These are phyloP conservation scores for Papiliotrema nemorosa DNA, from an alignment of 1,284 basidiomycete genomes.

Conservation along the genomic window DNA sequence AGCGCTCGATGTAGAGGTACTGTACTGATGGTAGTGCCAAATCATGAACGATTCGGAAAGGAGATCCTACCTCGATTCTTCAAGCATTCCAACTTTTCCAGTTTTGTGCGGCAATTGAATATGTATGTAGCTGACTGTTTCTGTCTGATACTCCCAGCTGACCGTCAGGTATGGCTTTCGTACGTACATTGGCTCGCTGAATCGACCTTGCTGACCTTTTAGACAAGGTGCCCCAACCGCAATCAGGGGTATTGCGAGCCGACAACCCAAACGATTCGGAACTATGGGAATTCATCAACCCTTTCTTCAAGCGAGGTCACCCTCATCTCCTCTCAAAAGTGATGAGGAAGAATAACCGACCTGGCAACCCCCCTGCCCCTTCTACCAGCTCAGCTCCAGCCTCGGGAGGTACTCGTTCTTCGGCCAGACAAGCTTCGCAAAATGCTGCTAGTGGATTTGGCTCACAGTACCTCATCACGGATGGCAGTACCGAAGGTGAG, in stretches of 20 bases:
- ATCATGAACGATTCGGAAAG: constrained; percentile 86
- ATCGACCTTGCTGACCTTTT: background rate
- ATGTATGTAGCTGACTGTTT: constrained; percentile 55
- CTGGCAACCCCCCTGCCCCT: constrained; percentile 14
- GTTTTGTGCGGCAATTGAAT: constrained; percentile 93
- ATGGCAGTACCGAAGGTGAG: constrained; percentile 42
- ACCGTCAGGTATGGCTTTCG: constrained; percentile 68
- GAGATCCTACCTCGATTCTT: constrained; percentile 91
- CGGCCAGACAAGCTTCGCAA: constrained; percentile 25
- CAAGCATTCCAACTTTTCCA: constrained; percentile 92
- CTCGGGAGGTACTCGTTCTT: constrained; percentile 23
- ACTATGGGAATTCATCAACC: constrained; percentile 90
- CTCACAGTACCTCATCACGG: constrained; percentile 32
- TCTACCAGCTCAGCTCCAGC: constrained; percentile 2
- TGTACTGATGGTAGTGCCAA: constrained; percentile 63
- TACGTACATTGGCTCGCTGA: constrained; percentile 15
- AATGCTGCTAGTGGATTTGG: background rate
- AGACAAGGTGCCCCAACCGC: constrained; percentile 89
- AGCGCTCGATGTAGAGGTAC: background rate
- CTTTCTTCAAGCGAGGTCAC: constrained; percentile 82
- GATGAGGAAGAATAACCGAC: constrained; percentile 64
- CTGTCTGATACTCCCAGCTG: background rate
- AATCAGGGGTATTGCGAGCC: constrained; percentile 82
- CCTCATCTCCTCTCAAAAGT: constrained; percentile 88
- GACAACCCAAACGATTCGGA: constrained; percentile 68